Percentiles rank a stretch among this genome's conserved stretches.
These are phyloP conservation scores for Apium graveolens DNA, from an alignment of 129 eudicot genomes.

Conservation along the genomic window DNA sequence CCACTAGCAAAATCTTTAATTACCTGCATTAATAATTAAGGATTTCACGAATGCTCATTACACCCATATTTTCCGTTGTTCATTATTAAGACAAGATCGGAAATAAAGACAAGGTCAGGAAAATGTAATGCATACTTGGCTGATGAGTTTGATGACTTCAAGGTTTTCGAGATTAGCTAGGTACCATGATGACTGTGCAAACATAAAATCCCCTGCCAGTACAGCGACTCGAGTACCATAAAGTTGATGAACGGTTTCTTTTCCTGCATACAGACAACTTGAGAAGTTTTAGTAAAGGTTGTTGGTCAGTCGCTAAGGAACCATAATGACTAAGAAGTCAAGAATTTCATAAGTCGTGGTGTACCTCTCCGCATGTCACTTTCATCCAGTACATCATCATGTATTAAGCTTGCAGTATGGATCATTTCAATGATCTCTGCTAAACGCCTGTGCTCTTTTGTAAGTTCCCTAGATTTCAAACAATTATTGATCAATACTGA, in stretches of 20 bases:
- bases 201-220: constrained; percentile 97
- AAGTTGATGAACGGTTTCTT: constrained; percentile 79
- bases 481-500: neutral
- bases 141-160: constrained; percentile 84
- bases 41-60: neutral
- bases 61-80: neutral
- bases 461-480: constrained; percentile 65
- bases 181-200: constrained; percentile 97
- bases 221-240: constrained; percentile 94
- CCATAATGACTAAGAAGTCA: neutral
- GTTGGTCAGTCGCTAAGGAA: neutral
- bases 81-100: neutral
- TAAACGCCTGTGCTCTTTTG: constrained; percentile 78
- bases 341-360: neutral
- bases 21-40: constrained; percentile 39
- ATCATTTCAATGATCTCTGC: constrained; percentile 98
- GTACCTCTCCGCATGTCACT: constrained; percentile 95
- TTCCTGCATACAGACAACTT: constrained; percentile 35
- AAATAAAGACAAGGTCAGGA: neutral
- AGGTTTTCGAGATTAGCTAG: constrained; percentile 93
- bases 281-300: neutral
- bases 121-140: constrained; percentile 47
- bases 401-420: constrained; percentile 92
- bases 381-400: constrained; percentile 90
- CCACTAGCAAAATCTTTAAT: constrained; percentile 97